These are phyloP conservation scores for Phytophthora crassamura DNA, from an alignment of 352 stramenopile genomes.

Conservation along the genomic window DNA sequence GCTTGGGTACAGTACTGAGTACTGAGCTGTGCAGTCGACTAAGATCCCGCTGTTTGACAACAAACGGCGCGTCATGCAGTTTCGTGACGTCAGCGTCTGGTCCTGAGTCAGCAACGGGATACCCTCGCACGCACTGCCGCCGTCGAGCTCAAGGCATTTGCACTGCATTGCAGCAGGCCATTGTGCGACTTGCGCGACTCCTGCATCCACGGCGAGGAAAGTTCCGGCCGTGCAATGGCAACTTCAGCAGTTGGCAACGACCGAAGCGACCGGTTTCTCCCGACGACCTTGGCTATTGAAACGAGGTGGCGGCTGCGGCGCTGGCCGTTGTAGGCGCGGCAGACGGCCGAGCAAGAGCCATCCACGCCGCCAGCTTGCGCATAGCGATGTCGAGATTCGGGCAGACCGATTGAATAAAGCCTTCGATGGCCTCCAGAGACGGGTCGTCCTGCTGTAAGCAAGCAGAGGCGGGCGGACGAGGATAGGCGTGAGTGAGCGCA, in stretches of 20 bases:
- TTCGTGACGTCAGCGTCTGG: slow-evolving; percentile 23
- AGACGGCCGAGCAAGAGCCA: slow-evolving; percentile 43
- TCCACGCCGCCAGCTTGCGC: slow-evolving; percentile 78
- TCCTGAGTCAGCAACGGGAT: not conserved
- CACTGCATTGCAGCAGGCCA: not conserved
- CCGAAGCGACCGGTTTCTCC: slow-evolving; percentile 23
- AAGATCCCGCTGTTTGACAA: slow-evolving; percentile 30
- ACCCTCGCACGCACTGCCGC: too few species aligned
- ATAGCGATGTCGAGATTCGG: slow-evolving; percentile 88
- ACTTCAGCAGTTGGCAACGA: slow-evolving; percentile 16
- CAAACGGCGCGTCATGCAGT: slow-evolving; percentile 18
- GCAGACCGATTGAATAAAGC: slow-evolving; percentile 90
- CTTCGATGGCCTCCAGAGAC: slow-evolving; percentile 73
- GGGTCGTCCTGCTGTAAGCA: slow-evolving; percentile 64
- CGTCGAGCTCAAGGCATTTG: too few species aligned
- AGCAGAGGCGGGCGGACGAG: slow-evolving; percentile 13
- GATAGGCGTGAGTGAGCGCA: slow-evolving; percentile 6
- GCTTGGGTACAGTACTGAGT: too few species aligned
- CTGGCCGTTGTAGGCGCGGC: slow-evolving; percentile 20
- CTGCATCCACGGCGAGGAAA: not conserved
- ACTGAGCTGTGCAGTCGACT: slow-evolving; percentile 10
- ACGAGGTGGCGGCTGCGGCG: not conserved
- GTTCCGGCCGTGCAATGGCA: not conserved
- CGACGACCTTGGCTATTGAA: slow-evolving; percentile 5
- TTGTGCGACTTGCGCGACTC: slow-evolving; percentile 7